Base-by-base conservation (phyloP, 495 filamentous ascomycete species). In the Recurvomyces mirabilis region DNA sequence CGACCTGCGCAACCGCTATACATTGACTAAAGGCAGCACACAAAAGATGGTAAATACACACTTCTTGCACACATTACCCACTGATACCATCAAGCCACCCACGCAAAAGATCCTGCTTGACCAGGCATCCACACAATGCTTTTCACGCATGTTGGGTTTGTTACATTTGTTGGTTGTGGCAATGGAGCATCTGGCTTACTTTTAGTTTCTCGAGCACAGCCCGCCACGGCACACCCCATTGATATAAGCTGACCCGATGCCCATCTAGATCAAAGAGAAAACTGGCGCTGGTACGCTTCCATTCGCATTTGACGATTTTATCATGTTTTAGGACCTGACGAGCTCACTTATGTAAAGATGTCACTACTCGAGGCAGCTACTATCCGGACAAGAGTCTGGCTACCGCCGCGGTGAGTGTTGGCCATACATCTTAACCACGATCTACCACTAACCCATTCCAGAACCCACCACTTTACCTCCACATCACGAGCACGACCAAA, bases 221-320 rank as follows among this genome's bases (percentile, higher is more conserved):
- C 46, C 28, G 35, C n/a, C 45, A 40, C 10, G 11, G 29, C 19
- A 13, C 20, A 70, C 78, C 81, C 84, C 78, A 75, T 78, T 87
- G 83, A 79, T 86, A 86, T 82, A 81, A 93, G 88, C 91, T 98
- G 81, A 98, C 91, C 77, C 81, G n/a, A n/a, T 75, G 64, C 82
- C 75, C 61, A 84, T 85, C 62, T 94, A 98, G 91, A 98, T 98
- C 55, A 93, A 94, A 84, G 88, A 96, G 70, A 84, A 95, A 60
- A 95, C 91, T 82, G 91, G 91, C 79, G 89, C 91, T 72, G 91
- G 91, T 98, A 98, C 79, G 91, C 81, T 73, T 70, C 59, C 65
- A 58, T 29, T 29, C 26, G 26, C 62, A 61, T 63, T 60, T 62
- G 57, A 64, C 63, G 60, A 51, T 38, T 46, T 71, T 64, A 61